These are phyloP conservation scores for Oenanthe javanica DNA, from an alignment of 140 eudicot species.

Conservation along the genomic window DNA sequence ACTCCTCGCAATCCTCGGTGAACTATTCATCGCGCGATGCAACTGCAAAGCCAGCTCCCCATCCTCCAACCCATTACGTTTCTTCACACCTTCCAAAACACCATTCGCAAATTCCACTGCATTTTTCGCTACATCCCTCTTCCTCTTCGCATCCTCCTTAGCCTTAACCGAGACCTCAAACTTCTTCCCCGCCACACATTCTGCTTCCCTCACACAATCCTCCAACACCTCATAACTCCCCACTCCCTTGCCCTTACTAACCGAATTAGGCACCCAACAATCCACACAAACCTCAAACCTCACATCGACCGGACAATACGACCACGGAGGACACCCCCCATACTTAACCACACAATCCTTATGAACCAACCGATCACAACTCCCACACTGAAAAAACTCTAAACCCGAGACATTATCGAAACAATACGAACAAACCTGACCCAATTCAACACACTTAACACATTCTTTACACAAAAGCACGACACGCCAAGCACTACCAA, in stretches of 20 bases:
- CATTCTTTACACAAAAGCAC: conserved; percentile 68
- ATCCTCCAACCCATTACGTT: conserved; percentile 36
- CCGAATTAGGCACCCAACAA: conserved; percentile 83
- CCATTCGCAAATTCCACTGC: conserved; percentile 35
- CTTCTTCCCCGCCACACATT: conserved; percentile 29
- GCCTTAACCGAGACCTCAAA: conserved; percentile 24
- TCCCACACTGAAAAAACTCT: conserved; percentile 36
- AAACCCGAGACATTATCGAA: conserved; percentile 19
- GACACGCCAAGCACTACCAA: conserved; percentile 77
- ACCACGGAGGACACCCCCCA: conserved; percentile 36
- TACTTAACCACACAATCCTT: conserved; percentile 44
- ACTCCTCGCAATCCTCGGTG: conserved; percentile 44
- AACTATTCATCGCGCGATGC: conserved; percentile 66
- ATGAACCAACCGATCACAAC: conserved; percentile 50
- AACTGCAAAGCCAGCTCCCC: conserved; percentile 55
- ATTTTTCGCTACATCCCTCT: conserved; percentile 29
- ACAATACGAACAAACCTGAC: conserved; percentile 60
- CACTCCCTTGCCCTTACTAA: conserved; percentile 24
- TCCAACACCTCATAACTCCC: conserved; percentile 13
- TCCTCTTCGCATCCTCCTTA: conserved; percentile 33
- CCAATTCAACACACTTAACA: conserved; percentile 28
- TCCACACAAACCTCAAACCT: conserved; percentile 65
- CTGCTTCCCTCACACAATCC: conserved; percentile 20
- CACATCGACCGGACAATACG: conserved; percentile 24
- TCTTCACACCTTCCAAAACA: conserved; percentile 17